Conservation (phyloP, 2,329 filamentous ascomycete species). For the Aspergillus jensenii region DNA sequence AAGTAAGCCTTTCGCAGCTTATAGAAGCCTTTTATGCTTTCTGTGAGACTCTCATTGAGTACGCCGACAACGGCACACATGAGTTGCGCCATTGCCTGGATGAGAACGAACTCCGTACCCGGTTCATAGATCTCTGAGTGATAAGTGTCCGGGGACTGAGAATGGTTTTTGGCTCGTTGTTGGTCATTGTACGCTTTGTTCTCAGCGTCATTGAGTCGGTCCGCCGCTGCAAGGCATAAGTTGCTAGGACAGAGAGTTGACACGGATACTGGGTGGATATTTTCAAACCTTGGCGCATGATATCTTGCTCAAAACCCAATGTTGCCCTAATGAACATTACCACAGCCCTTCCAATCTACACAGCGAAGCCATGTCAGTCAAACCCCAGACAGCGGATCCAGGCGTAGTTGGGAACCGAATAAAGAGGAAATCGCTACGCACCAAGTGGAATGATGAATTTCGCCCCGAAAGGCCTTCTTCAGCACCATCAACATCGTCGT, state of each 20-base stretch:
- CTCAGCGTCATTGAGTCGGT: constrained; percentile 73
- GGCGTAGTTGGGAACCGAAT: neutral
- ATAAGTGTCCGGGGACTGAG: constrained; percentile 50
- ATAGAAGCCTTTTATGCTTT: constrained; percentile 88
- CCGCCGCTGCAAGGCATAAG: constrained; percentile 55
- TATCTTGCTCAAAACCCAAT: constrained; percentile 85
- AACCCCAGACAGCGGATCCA: neutral
- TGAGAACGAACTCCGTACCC: constrained; percentile 83
- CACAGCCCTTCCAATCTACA: constrained; percentile 72
- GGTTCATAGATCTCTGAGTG: constrained; percentile 70
- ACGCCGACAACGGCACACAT: constrained; percentile 88
- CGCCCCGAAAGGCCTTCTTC: constrained; percentile 70
- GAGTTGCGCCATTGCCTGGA: constrained; percentile 80
- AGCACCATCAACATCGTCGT: constrained; percentile 85
- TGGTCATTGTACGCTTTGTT: constrained; percentile 73
- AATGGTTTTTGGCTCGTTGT: constrained; percentile 68
- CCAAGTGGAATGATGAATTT: constrained; percentile 81
- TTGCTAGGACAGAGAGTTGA: neutral
- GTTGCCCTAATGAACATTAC: constrained; percentile 83
- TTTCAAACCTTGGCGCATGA: constrained; percentile 73
- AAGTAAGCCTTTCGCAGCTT: constrained; percentile 87
- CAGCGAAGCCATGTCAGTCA: constrained; percentile 9
- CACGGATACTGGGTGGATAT: neutral
- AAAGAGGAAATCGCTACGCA: constrained; percentile 29
- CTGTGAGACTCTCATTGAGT: constrained; percentile 87